Evolutionary conservation across 345 rosid genomes (phyloP), one percentile per base, ranked within the genome.

Genomic region (Brassica napus): DNA sequence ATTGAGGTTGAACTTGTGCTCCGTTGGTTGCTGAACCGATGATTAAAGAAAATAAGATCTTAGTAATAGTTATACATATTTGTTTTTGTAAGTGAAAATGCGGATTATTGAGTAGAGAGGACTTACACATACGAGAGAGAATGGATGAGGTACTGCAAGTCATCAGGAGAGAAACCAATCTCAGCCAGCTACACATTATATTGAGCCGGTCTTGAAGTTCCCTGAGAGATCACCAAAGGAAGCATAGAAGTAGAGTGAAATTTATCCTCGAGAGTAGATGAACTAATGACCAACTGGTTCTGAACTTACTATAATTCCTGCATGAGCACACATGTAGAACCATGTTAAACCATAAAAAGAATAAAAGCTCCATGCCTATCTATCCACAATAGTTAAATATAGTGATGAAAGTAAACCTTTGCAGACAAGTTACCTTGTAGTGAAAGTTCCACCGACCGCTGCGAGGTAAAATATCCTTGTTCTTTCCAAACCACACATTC

Each of bases 201-300:
- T 76, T 94, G 98, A 8, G 95, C 89, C 0, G 97, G 97, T 87
- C 97, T 85, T 76, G 97, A 91, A 65, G 97, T 94, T 74, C 97
- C 97, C 97, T 89, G 69, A 73, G 26, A 54, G 5, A 49, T 68
- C 14, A 2, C 57, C 26, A 8, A 68, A 26, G 18, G 8, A 34
- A 34, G 8, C 37, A 34, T 34, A 5, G 8, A 34, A 6, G 37
- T 34, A 1, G 37, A 34, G 8, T 34, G 37, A 34, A 34, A 34
- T 7, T 34, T 34, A 34, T 34, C 37, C 37, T 34, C 37, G 6
- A 34, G 37, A 34, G 37, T 34, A 34, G 2, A 1, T 6, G 37
- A 34, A 34, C 37, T 1, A 34, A 34, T 34, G 37, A 34, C 37
- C 37, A n/a, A n/a, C n/a, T n/a, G n/a, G n/a, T n/a, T 34, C 37